Evolutionary conservation across 768 basidiomycete species (phyloP), one percentile per base, ranked within the genome.

Genomic region (Clitopilus hobsonii): DNA sequence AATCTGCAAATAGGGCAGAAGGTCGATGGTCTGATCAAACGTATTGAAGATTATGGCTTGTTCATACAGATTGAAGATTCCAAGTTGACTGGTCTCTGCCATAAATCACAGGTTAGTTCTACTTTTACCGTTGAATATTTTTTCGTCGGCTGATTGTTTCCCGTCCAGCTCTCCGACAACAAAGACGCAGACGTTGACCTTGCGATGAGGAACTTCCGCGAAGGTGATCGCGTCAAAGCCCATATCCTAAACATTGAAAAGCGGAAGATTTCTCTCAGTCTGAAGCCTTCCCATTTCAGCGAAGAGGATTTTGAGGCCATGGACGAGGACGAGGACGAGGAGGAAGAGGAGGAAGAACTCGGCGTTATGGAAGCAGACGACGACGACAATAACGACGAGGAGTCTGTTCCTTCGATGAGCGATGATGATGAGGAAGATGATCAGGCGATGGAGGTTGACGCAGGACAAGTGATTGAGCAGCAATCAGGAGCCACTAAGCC

Each of bases 61-160:
- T 98, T 98, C 71, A 83, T 99, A 55, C 83, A 86, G 65, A 88
- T 98, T 30, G 82, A 89, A n/a, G 88, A 82, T 16, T 87, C 91
- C 0, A 89, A 87, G 64, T 74, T 98, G 49, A 85, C 80, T 57
- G 96, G 96, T 5, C 77, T 99, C 10, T 99, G 96, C 68, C 96
- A 98, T 69, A 94, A 94, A 69, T 91, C 92, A 8, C 82, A 98
- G 80, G 93, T 88, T 27, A 29, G 49, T 61, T 52, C 77, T 65
- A 25, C 36, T n/a, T 27, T 50, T 26, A 28, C 22, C 27, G 26
- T 16, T 18, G 13, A 13, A n/a, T n/a, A n/a, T n/a, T n/a, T n/a
- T n/a, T n/a, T 23, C 2, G 48, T 7, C 13, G 20, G 49, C 50
- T 50, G 52, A 54, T 54, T 36, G 32, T 51, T 22, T 51, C 54